A percentile compares a stretch with the other conserved stretches of the same genome.
phyloP scores from a whole-genome alignment of 169 alveolate species.

The Plasmodium coatneyi region DNA sequence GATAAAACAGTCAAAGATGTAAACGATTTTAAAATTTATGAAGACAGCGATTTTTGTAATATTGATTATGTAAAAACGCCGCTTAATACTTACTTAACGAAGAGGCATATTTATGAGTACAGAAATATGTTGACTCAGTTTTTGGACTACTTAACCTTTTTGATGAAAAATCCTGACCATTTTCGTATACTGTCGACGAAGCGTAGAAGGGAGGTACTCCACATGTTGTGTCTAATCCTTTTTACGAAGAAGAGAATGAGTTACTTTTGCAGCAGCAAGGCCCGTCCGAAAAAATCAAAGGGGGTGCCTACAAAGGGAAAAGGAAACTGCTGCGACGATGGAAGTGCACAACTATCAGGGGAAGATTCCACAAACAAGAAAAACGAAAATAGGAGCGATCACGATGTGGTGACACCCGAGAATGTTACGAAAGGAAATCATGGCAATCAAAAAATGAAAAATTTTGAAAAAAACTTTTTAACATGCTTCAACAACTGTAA shows the following conservation, averaged over 20 bases:
- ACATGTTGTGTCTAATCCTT: constrained; percentile 15
- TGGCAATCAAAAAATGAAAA: not conserved
- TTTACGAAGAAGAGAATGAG: constrained; percentile 38
- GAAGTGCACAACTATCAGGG: not conserved
- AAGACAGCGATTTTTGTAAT: constrained; percentile 37
- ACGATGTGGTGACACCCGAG: not conserved
- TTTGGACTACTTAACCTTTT: constrained; percentile 21
- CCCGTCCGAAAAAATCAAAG: not conserved
- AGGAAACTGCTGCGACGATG: not conserved
- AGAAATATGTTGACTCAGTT: constrained; percentile 32
- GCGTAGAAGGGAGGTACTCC: constrained; percentile 26
- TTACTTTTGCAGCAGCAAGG: not conserved
- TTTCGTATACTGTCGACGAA: constrained; percentile 18
- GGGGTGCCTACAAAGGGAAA: not conserved
- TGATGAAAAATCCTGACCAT: constrained; percentile 27
- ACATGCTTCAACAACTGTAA: constrained; percentile 60
- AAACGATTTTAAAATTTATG: constrained; percentile 60
- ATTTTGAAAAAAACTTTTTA: constrained; percentile 3
- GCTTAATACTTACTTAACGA: constrained; percentile 68
- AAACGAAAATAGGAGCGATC: not conserved
- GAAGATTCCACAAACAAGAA: not conserved
- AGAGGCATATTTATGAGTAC: constrained; percentile 51
- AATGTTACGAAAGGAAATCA: not conserved
- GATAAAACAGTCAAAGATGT: constrained; percentile 22
- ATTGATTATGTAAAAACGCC: constrained; percentile 67